Percentiles rank a stretch among this genome's conserved stretches.
These are phyloP conservation scores for Pythium utonaiense DNA, from an alignment of 352 stramenopile species.

Conservation along the genomic window DNA sequence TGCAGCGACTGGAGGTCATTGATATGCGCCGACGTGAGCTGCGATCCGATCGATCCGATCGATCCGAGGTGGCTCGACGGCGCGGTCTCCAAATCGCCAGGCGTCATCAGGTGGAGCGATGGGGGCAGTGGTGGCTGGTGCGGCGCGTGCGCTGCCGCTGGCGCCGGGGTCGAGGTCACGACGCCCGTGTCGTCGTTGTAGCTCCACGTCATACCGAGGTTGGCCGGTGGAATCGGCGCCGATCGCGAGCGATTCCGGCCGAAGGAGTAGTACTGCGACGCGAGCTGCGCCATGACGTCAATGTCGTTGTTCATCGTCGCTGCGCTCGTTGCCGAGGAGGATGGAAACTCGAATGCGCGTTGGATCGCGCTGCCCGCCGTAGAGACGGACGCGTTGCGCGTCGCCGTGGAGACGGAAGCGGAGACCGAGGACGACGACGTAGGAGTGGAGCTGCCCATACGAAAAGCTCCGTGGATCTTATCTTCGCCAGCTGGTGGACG, in stretches of 20 bases:
- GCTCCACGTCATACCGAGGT: slow-evolving; percentile 51
- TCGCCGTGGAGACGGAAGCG: too few relatives aligned
- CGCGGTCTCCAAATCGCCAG: slow-evolving; percentile 32
- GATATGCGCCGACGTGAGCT: slow-evolving; percentile 35
- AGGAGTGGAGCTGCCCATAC: slow-evolving; percentile 10
- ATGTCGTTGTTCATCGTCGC: slow-evolving; percentile 39
- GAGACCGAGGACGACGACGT: slow-evolving; percentile 14
- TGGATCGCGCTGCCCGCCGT: slow-evolving; percentile 17
- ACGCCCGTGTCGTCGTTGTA: slow-evolving; percentile 43
- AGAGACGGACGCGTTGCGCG: slow-evolving; percentile 3
- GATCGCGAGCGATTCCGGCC: slow-evolving; percentile 71
- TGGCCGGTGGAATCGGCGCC: slow-evolving; percentile 60
- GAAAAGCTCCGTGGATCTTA: slow-evolving; percentile 28
- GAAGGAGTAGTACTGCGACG: slow-evolving; percentile 75
- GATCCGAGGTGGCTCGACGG: background rate
- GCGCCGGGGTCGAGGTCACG: slow-evolving; percentile 12
- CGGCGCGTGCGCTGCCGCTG: slow-evolving; percentile 2
- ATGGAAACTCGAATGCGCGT: slow-evolving; percentile 19
- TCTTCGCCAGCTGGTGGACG: slow-evolving; percentile 20
- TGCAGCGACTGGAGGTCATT: slow-evolving; percentile 49
- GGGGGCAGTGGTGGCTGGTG: slow-evolving; percentile 37
- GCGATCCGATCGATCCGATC: slow-evolving; percentile 59
- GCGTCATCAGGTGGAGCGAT: slow-evolving; percentile 45
- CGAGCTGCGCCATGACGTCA: slow-evolving; percentile 81
- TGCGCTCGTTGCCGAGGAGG: slow-evolving; percentile 17